Evolutionary conservation across 768 basidiomycete species (phyloP).

Genomic region (Butyriboletus loyo): DNA sequence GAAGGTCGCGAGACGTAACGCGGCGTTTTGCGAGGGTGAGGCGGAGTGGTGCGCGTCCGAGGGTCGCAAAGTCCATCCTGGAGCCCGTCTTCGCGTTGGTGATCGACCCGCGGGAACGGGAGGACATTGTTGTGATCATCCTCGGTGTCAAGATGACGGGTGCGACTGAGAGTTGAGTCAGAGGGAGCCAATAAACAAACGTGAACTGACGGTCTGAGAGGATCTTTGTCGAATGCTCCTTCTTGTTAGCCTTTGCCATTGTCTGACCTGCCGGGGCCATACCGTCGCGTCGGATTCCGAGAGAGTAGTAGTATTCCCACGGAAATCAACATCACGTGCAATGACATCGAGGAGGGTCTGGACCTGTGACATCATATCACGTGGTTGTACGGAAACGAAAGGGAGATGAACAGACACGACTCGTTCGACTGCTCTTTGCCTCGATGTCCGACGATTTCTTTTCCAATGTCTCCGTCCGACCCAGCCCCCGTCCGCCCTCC

Average conservation of each 20-base stretch:
- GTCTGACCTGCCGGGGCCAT: too few relatives aligned
- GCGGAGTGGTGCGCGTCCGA: conserved; percentile 75
- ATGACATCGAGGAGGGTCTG: conserved; percentile 25
- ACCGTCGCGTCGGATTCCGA: conserved; percentile 22
- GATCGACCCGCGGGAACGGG: conserved; percentile 38
- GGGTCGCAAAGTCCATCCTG: conserved; percentile 67
- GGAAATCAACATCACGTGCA: conserved; percentile 11
- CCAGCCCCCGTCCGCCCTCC: conserved; percentile 6
- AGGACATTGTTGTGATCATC: conserved; percentile 73
- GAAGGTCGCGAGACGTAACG: conserved; percentile 78
- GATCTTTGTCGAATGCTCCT: conserved; percentile 67
- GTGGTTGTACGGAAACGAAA: conserved; percentile 21
- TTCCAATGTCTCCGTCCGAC: conserved; percentile 29
- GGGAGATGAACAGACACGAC: not conserved
- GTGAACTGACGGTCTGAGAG: conserved; percentile 65
- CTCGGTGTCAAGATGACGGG: conserved; percentile 88
- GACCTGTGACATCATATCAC: conserved; percentile 33
- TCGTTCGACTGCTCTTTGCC: not conserved
- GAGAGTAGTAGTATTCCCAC: conserved; percentile 9
- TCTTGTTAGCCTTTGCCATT: conserved; percentile 61
- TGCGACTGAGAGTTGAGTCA: conserved; percentile 62
- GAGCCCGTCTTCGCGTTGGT: conserved; percentile 33
- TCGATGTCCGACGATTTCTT: conserved; percentile 42
- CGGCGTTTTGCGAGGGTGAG: conserved; percentile 62
- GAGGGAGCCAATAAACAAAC: not conserved